Percentiles rank a stretch among this genome's conserved stretches.
These are phyloP conservation scores for Candida wancherniae DNA, from an alignment of 805 yeast species.

Conservation along the genomic window DNA sequence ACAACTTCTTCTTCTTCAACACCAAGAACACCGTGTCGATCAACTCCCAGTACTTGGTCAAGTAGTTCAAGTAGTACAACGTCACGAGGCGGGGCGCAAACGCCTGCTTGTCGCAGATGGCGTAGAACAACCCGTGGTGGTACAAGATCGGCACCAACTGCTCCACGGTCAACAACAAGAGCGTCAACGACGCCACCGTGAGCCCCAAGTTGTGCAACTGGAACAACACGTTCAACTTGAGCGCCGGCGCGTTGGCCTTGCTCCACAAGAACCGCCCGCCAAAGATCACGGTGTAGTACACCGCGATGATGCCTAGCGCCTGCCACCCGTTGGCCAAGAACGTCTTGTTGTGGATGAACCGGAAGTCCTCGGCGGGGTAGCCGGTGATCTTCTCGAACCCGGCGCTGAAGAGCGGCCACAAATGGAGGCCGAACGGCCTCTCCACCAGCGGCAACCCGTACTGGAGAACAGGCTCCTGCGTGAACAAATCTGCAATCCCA, in stretches of 20 bases:
- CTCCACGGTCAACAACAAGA: constrained; percentile 71
- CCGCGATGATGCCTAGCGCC: constrained; percentile 40
- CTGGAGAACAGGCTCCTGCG: constrained; percentile 21
- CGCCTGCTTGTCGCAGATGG: constrained; percentile 72
- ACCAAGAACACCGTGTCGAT: constrained; percentile 90
- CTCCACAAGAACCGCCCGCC: constrained; percentile 73
- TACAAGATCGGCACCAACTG: constrained; percentile 77
- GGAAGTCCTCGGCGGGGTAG: constrained; percentile 61
- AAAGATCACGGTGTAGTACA: constrained; percentile 37
- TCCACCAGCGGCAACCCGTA: constrained; percentile 33
- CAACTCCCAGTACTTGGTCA: constrained; percentile 85
- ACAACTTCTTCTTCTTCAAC: constrained; percentile 83
- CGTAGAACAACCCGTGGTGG: constrained; percentile 73
- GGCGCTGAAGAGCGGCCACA: constrained; percentile 65
- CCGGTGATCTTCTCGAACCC: constrained; percentile 44
- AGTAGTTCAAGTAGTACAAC: constrained; percentile 84
- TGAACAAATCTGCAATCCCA: constrained; percentile 8
- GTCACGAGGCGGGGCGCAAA: constrained; percentile 83
- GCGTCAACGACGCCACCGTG: constrained; percentile 60
- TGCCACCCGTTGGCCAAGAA: constrained; percentile 63
- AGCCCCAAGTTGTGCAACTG: constrained; percentile 80
- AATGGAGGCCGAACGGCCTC: constrained; percentile 51
- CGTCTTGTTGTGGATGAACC: constrained; percentile 59
- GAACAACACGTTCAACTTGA: constrained; percentile 70
- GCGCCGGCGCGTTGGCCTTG: constrained; percentile 50